Evolutionary conservation across 139 green algal species (phyloP), one percentile per base, ranked within the genome.

Genomic region (Picocystis salinarum): DNA sequence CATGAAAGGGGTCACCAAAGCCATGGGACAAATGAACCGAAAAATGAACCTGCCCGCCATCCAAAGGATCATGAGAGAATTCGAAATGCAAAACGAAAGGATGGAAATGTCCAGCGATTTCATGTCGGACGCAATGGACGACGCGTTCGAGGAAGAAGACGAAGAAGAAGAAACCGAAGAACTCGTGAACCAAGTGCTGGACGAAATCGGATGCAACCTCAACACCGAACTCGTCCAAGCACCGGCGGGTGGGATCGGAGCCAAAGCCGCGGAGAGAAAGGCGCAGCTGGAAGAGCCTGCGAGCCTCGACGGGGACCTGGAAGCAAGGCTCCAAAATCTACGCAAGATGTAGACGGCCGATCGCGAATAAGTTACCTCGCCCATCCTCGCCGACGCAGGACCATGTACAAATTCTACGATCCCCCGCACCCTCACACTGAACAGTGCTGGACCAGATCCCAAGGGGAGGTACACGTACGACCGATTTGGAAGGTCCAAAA

Each of bases 101-200:
- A 98, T 98, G 88, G 85, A 98, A 56, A 92, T 92, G 78, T 92
- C 80, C 0, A 73, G 62, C 46, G 87, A 96, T 39, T 80, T 92
- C 59, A 95, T 96, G 84, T 82, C 73, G 0, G 80, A 91, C 56
- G 83, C 85, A 3, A 71, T 96, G 11, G 88, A 96, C 52, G 83
- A 92, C 30, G 80, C 76, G 7, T 80, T 94, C 55, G 83, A 63
- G 68, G 73, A 64, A 33, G 80, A 91, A 33, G 85, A 70, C 18
- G 86, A 95, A 62, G 85, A 92, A 49, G 83, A 93, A 54, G 85
- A 96, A 64, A 85, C 78, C 4, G 81, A 95, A 37, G 76, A 91
- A 40, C 66, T 95, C 23, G 78, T 96, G 3, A 73, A 64, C 39
- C 74, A 91, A 70, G 79, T 91, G 34, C 55, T 92, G 23, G 79